Evolutionary conservation across 2,329 filamentous ascomycete genomes (phyloP).

Genomic region (Curvularia eragrostidis): DNA sequence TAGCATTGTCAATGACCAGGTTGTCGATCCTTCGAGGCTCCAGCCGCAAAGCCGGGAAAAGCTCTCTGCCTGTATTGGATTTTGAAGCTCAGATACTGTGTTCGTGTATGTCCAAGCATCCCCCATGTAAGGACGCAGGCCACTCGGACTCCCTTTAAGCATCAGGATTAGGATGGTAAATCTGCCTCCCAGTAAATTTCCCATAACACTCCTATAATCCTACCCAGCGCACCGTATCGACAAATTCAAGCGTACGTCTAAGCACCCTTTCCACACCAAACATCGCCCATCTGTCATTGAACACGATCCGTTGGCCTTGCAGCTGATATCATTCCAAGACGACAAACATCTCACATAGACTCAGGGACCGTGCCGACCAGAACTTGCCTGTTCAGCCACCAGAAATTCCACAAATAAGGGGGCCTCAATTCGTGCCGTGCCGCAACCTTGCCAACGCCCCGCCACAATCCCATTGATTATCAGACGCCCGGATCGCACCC

Average conservation of each 20-base stretch:
- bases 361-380: constrained; percentile 42
- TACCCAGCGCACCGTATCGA: constrained; percentile 30
- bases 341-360: constrained; percentile 45
- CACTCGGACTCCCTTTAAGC: constrained; percentile 22
- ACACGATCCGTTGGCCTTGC: constrained; percentile 46
- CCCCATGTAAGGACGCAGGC: constrained; percentile 47
- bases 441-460: constrained; percentile 39
- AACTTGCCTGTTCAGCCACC: constrained; percentile 39
- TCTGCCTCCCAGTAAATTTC: constrained; percentile 43
- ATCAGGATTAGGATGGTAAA: constrained; percentile 36
- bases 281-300: constrained; percentile 38
- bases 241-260: constrained; percentile 45
- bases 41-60: constrained; percentile 48
- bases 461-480: constrained; percentile 41
- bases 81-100: constrained; percentile 39
- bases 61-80: constrained; percentile 40
- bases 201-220: constrained; percentile 44
- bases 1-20: constrained; percentile 43
- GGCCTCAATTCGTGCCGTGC: constrained; percentile 42
- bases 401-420: constrained; percentile 40
- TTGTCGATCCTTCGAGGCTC: constrained; percentile 48
- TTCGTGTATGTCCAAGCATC: constrained; percentile 44
- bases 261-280: constrained; percentile 38
- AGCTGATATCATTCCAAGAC: constrained; percentile 37
- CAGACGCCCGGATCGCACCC: constrained; percentile 33